Conservation (phyloP, 331 rosid genomes). For the Stylosanthes scabra region DNA sequence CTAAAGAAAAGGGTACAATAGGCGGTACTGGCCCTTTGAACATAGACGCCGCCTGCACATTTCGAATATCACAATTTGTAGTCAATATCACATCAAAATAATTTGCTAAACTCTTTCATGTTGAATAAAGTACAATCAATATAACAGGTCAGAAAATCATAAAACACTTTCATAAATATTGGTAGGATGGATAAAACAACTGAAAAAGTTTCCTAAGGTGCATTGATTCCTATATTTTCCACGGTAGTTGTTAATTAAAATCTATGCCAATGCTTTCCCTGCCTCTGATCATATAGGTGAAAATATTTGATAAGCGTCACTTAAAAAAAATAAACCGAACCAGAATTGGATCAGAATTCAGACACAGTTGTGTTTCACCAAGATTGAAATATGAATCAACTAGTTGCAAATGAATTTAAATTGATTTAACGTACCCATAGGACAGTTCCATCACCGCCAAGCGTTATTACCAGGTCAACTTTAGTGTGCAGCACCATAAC, state of each 20-base stretch:
- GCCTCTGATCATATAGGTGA: slow-evolving; percentile 28
- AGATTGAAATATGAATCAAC: neutral
- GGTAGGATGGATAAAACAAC: slow-evolving; percentile 18
- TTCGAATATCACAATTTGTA: slow-evolving; percentile 15
- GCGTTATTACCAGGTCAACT: slow-evolving; percentile 94
- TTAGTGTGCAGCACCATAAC: slow-evolving; percentile 67
- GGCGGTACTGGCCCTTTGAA: slow-evolving; percentile 99
- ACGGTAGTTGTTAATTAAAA: slow-evolving; percentile 12
- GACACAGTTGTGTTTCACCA: neutral
- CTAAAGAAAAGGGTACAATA: slow-evolving; percentile 89
- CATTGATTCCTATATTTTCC: neutral
- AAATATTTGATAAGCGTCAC: slow-evolving; percentile 16
- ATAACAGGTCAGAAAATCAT: slow-evolving; percentile 6
- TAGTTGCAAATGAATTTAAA: slow-evolving; percentile 32
- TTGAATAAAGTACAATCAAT: slow-evolving; percentile 18
- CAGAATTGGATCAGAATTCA: slow-evolving; percentile 9
- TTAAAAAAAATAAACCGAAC: neutral
- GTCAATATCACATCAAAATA: slow-evolving; percentile 16
- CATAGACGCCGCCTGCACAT: slow-evolving; percentile 96
- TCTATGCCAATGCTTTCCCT: neutral
- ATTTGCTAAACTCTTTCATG: slow-evolving; percentile 20
- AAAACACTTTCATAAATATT: slow-evolving; percentile 5
- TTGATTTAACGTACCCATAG: slow-evolving; percentile 77
- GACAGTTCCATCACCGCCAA: slow-evolving; percentile 98
- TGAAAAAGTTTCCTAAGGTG: slow-evolving; percentile 22